phyloP scores from a whole-genome alignment of 2,329 filamentous ascomycete species.

The Myriosclerotinia scirpicola region DNA sequence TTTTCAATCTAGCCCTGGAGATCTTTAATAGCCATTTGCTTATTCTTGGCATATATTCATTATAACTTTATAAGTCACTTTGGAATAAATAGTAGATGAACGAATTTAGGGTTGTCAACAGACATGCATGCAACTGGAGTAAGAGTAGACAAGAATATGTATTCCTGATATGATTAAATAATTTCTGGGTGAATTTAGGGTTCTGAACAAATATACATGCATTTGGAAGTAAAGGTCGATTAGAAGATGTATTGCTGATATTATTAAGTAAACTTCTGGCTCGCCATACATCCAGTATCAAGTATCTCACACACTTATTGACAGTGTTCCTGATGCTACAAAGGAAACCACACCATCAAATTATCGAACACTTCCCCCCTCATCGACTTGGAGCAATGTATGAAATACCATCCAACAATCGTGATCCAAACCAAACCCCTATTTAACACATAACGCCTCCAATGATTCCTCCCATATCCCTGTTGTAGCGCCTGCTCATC shows the following conservation, averaged over 20 bases:
- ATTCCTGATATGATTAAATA: neutral
- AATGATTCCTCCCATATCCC: neutral
- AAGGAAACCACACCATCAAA: conserved; percentile 13
- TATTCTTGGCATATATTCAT: neutral
- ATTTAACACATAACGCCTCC: conserved; percentile 1
- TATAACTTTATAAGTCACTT: no score
- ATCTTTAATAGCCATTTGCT: neutral
- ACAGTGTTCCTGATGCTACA: conserved; percentile 14
- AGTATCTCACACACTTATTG: conserved; percentile 17
- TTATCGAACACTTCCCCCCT: neutral
- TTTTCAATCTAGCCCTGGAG: neutral
- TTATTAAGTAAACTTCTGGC: neutral
- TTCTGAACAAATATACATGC: neutral
- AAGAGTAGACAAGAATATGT: neutral
- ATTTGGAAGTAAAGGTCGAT: neutral
- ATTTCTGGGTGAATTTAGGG: no score
- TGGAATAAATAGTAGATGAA: no score
- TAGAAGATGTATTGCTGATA: neutral
- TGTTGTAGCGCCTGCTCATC: conserved; percentile 1
- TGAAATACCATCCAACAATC: conserved; percentile 6
- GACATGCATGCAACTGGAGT: neutral
- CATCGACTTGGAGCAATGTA: conserved; percentile 5
- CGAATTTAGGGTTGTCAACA: no score
- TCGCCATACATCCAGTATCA: conserved; percentile 1
- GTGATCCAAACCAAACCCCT: neutral